These are phyloP conservation scores for Aspergillus asperescens DNA, from an alignment of 495 filamentous ascomycete genomes.

Conservation along the genomic window DNA sequence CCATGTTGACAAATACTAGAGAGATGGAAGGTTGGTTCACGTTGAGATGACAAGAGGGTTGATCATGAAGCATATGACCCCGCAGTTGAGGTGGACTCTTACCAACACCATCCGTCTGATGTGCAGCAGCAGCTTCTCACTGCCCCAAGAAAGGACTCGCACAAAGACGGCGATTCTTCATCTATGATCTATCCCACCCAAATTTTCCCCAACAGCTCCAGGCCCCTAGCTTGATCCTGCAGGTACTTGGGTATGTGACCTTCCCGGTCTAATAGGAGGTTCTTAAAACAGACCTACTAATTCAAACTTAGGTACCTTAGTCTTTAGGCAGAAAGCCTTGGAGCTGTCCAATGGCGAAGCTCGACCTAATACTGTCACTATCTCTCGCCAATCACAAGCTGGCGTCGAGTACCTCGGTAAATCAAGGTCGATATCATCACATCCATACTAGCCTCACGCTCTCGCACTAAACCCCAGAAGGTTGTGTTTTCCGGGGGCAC, in stretches of 20 bases:
- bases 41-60: no score
- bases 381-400: constrained; percentile 11
- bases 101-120: no score
- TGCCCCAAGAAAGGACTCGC: no score
- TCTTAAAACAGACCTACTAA: neutral
- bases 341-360: neutral
- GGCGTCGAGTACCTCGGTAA: neutral
- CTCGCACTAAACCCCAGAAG: constrained; percentile 10
- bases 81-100: no score
- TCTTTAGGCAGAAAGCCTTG: neutral
- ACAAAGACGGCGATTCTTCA: no score
- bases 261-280: no score
- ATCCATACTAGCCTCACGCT: constrained; percentile 1
- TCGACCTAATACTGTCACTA: neutral
- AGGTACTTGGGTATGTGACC: no score
- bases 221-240: neutral
- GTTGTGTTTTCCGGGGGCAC: constrained; percentile 13
- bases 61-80: no score
- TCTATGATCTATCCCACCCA: no score
- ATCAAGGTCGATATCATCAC: neutral
- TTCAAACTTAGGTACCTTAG: neutral
- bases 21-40: no score
- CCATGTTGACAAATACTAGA: neutral
- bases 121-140: no score
- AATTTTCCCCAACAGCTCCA: neutral